Percentiles rank a stretch among this genome's conserved stretches.
These are phyloP conservation scores for Trichoderma sp. DNA, from an alignment of 2,329 filamentous ascomycete species.

Conservation along the genomic window DNA sequence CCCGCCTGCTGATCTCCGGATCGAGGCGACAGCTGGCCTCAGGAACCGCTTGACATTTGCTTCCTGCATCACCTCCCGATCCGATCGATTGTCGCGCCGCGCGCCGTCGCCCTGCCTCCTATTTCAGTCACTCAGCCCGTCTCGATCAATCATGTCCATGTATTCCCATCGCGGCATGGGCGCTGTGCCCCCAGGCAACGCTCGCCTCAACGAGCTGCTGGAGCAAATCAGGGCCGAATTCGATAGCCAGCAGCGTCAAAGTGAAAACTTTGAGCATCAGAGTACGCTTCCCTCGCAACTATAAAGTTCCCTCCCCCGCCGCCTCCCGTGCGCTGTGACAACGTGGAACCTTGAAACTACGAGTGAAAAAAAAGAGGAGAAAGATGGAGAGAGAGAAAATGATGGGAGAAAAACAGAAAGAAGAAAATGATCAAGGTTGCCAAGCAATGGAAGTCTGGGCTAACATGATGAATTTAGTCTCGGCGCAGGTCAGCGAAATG, in stretches of 20 bases:
- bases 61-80: neutral
- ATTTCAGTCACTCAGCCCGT: neutral
- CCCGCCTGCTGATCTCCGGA: conserved; percentile 20
- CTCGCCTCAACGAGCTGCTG: conserved; percentile 83
- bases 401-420: neutral
- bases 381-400: neutral
- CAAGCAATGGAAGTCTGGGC: conserved; percentile 12
- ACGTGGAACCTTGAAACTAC: neutral
- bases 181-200: conserved; percentile 58
- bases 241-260: conserved; percentile 76
- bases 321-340: neutral
- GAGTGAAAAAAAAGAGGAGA: neutral
- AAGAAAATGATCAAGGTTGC: neutral
- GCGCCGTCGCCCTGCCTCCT: conserved; percentile 18
- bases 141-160: conserved; percentile 60
- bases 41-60: neutral
- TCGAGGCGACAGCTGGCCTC: conserved; percentile 19
- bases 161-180: conserved; percentile 88
- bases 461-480: conserved; percentile 56
- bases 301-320: neutral
- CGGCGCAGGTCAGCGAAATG: conserved; percentile 89
- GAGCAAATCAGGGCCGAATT: conserved; percentile 91
- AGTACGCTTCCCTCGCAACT: conserved; percentile 58
- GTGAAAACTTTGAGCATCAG: conserved; percentile 87
- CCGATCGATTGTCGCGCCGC: conserved; percentile 12